Evolutionary conservation across 139 green algal species (phyloP), one percentile per base, ranked within the genome.

Genomic region (Haematococcus lacustris): DNA sequence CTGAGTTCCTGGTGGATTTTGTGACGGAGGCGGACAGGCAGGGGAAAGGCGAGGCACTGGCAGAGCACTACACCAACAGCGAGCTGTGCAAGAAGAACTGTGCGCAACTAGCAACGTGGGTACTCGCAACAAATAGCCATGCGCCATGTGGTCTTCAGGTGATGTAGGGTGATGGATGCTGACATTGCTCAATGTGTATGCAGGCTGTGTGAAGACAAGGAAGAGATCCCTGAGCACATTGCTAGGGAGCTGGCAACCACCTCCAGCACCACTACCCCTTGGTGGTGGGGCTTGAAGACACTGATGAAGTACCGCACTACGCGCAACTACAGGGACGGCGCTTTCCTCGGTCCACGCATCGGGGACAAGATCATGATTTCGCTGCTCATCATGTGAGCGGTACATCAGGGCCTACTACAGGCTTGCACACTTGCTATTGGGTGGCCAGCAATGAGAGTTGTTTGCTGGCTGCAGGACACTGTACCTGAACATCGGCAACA

Each of bases 371-470:
- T 87, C 72, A 62, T 87, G 32, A 71, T 88, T 26, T 69, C 63
- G 7, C 63, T 89, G 62, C 77, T 93, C 50, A 86, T 94, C 37
- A 86, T 89, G n/a, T n/a, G n/a, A n/a, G n/a, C n/a, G n/a, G n/a
- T n/a, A n/a, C n/a, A n/a, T n/a, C n/a, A n/a, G n/a, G n/a, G n/a
- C n/a, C n/a, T n/a, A n/a, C n/a, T n/a, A n/a, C n/a, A n/a, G n/a
- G n/a, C n/a, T n/a, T n/a, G n/a, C n/a, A n/a, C n/a, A n/a, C n/a
- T n/a, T n/a, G n/a, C n/a, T n/a, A n/a, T n/a, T n/a, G n/a, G n/a
- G n/a, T n/a, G n/a, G n/a, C n/a, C n/a, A n/a, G n/a, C n/a, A n/a
- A n/a, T n/a, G n/a, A n/a, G n/a, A n/a, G n/a, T n/a, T n/a, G n/a
- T n/a, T n/a, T n/a, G n/a, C n/a, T n/a, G n/a, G n/a, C n/a, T n/a